Evolutionary conservation across 306 rosid genomes (phyloP).

Genomic region (Medicago ruthenica): DNA sequence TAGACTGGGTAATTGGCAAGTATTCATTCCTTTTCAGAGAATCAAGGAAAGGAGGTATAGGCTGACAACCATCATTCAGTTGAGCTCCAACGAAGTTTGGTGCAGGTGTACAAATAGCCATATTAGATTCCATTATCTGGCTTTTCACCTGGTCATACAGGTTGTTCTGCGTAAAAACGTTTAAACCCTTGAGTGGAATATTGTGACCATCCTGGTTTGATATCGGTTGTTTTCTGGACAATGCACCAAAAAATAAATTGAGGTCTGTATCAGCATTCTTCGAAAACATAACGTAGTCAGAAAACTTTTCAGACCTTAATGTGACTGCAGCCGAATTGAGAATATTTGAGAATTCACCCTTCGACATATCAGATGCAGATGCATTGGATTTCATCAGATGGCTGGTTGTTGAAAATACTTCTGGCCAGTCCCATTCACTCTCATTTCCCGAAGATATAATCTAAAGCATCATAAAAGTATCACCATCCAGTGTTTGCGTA

Average conservation of each 20-base stretch:
- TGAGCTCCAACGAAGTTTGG: slow-evolving; percentile 50
- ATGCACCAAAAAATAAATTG: slow-evolving; percentile 48
- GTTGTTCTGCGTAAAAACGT: slow-evolving; percentile 49
- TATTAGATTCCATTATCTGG: slow-evolving; percentile 42
- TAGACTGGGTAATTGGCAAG: slow-evolving; percentile 43
- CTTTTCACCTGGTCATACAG: slow-evolving; percentile 35
- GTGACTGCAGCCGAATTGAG: slow-evolving; percentile 49
- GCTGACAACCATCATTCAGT: slow-evolving; percentile 45
- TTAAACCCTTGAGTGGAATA: slow-evolving; percentile 47
- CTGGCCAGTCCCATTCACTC: slow-evolving; percentile 87
- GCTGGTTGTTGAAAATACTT: slow-evolving; percentile 61
- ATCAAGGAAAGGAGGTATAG: slow-evolving; percentile 46
- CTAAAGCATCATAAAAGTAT: slow-evolving; percentile 84
- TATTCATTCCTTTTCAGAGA: slow-evolving; percentile 46
- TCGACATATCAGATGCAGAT: slow-evolving; percentile 49
- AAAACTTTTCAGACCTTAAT: slow-evolving; percentile 53
- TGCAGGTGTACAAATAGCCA: slow-evolving; percentile 36
- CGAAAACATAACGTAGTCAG: slow-evolving; percentile 47
- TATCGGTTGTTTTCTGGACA: slow-evolving; percentile 49
- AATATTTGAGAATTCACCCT: slow-evolving; percentile 48
- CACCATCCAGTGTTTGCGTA: slow-evolving; percentile 73
- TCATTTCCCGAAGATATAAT: slow-evolving; percentile 73
- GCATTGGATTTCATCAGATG: slow-evolving; percentile 54
- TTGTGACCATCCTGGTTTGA: slow-evolving; percentile 43
- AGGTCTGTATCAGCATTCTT: slow-evolving; percentile 44